phyloP scores from a whole-genome alignment of 2,329 filamentous ascomycete genomes.

The Exophiala spinifera region DNA sequence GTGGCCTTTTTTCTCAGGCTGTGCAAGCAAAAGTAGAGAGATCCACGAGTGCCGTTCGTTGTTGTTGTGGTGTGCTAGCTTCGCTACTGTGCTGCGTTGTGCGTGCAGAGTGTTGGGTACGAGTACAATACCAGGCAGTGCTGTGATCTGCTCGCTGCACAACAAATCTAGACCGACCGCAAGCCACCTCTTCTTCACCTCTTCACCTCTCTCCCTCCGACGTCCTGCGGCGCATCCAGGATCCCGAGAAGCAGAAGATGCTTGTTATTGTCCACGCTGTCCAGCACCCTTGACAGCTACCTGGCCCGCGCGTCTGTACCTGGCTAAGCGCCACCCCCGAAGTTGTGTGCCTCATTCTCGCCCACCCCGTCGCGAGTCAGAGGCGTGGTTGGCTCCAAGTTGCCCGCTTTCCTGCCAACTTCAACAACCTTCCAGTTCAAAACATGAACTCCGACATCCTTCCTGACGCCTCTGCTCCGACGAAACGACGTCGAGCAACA shows the following conservation, averaged over 20 bases:
- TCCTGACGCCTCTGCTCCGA: constrained; percentile 10
- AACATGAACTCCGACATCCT: constrained; percentile 22
- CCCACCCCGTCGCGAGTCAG: background rate
- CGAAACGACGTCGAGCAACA: constrained; percentile 26
- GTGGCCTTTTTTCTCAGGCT: too few relatives aligned
- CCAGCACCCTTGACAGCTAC: constrained; percentile 2
- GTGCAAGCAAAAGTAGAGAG: too few relatives aligned
- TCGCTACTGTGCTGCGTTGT: background rate
- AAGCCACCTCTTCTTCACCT: background rate
- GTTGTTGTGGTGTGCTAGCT: background rate
- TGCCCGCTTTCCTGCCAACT: constrained; percentile 4
- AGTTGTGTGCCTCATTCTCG: background rate
- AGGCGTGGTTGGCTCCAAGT: constrained; percentile 3
- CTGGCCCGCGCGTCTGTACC: constrained; percentile 3
- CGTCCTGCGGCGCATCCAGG: background rate
- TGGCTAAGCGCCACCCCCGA: constrained; percentile 1
- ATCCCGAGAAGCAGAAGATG: background rate
- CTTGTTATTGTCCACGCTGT: background rate
- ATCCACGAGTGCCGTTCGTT: too few relatives aligned
- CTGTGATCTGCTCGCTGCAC: constrained; percentile 1
- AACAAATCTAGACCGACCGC: background rate
- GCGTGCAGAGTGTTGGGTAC: background rate
- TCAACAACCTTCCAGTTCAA: constrained; percentile 15
- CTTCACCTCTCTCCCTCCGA: background rate
- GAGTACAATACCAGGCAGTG: too few relatives aligned